These are phyloP conservation scores for Carex parvula DNA, from an alignment of 176 grass and related monocot genomes.

Conservation along the genomic window DNA sequence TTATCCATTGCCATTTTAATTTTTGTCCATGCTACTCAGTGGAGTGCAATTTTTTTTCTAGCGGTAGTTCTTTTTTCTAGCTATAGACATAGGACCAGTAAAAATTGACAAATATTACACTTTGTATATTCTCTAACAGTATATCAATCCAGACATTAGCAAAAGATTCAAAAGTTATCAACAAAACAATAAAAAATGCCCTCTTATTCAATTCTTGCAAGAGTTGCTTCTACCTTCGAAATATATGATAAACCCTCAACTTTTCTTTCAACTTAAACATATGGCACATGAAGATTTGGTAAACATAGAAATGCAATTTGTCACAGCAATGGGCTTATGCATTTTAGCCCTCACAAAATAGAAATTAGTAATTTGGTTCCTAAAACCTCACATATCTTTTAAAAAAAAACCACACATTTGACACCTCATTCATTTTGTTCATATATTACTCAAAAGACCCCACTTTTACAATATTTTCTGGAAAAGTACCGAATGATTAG, in stretches of 20 bases:
- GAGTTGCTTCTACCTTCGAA: too few species aligned
- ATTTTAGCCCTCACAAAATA: slow-evolving; percentile 4
- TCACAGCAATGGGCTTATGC: not conserved
- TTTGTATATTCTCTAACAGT: not conserved
- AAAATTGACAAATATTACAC: not conserved
- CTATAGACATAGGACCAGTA: not conserved
- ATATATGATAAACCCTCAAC: too few species aligned
- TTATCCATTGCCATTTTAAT: not conserved
- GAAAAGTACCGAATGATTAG: too few species aligned
- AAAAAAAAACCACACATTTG: slow-evolving; percentile 6
- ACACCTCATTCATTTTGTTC: not conserved
- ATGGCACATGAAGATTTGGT: too few species aligned
- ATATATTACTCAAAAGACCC: too few species aligned
- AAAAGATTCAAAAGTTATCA: too few species aligned
- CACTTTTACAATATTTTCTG: too few species aligned
- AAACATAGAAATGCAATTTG: not conserved
- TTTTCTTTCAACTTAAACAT: too few species aligned
- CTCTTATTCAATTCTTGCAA: too few species aligned
- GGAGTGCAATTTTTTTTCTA: not conserved
- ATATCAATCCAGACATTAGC: not conserved
- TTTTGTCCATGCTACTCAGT: not conserved
- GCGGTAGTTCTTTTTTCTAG: not conserved
- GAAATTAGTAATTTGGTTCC: not conserved
- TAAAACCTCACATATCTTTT: not conserved
- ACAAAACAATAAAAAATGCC: too few species aligned